phyloP scores from a whole-genome alignment of 768 basidiomycete genomes.

The Naganishia friedmannii region DNA sequence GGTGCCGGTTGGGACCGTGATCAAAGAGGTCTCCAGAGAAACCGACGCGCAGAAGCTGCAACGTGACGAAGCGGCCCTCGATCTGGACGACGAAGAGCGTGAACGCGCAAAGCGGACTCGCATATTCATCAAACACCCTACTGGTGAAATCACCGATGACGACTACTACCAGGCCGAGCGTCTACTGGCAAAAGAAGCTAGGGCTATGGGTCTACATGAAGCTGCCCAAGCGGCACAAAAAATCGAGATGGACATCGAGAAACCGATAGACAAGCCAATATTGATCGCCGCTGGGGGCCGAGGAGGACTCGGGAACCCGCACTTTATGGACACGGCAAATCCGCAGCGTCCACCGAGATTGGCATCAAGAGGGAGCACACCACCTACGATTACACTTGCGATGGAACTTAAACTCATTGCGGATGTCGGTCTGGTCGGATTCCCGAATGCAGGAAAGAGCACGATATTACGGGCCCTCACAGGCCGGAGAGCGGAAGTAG shows the following conservation, averaged over 20 bases:
- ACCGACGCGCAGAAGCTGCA: conserved; percentile 65
- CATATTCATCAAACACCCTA: conserved; percentile 41
- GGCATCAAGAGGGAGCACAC: conserved; percentile 54
- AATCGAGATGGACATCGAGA: conserved; percentile 39
- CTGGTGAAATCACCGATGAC: conserved; percentile 35
- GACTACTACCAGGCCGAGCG: conserved; percentile 42
- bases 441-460: conserved; percentile 88
- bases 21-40: conserved; percentile 65
- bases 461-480: conserved; percentile 87
- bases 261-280: conserved; percentile 38
- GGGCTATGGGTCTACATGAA: conserved; percentile 20
- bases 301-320: conserved; percentile 85
- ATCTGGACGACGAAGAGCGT: conserved; percentile 56
- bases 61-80: conserved; percentile 65
- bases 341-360: conserved; percentile 72
- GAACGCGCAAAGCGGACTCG: conserved; percentile 36
- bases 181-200: conserved; percentile 37
- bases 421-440: conserved; percentile 91
- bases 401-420: conserved; percentile 91
- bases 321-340: conserved; percentile 66
- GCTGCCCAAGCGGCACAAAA: conserved; percentile 32
- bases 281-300: conserved; percentile 72
- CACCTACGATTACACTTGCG: conserved; percentile 63
- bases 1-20: conserved; percentile 87
- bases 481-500: conserved; percentile 78